Percentiles rank a stretch among this genome's conserved stretches.
These are phyloP conservation scores for Xylaria sp. DNA, from an alignment of 495 filamentous ascomycete genomes.

Conservation along the genomic window DNA sequence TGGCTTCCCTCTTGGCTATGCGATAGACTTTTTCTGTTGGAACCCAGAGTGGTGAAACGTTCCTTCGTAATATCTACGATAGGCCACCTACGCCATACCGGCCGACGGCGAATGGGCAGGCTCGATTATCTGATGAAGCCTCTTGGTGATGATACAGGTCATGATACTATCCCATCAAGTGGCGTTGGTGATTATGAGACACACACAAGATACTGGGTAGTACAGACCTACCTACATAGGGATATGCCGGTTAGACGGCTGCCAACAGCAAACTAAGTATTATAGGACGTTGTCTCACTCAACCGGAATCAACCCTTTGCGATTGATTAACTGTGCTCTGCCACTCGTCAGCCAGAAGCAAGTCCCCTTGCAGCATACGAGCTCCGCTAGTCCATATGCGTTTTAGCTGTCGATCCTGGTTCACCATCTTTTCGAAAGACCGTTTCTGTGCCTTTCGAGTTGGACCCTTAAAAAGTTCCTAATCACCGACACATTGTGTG, in stretches of 20 bases:
- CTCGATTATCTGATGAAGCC: background rate
- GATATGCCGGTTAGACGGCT: background rate
- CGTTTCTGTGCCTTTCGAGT: background rate
- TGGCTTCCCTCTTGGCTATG: constrained; percentile 14
- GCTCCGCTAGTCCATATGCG: constrained; percentile 20
- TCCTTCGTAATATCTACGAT: background rate
- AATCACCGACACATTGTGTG: background rate
- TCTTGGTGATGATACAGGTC: background rate
- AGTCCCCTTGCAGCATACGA: constrained; percentile 26
- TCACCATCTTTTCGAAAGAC: background rate
- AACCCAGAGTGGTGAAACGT: constrained; percentile 14
- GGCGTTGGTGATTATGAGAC: background rate
- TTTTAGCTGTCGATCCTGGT: constrained; percentile 22
- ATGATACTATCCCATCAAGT: background rate
- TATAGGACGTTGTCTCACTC: background rate
- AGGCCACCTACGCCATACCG: background rate
- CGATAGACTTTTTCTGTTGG: background rate
- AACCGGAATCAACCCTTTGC: background rate
- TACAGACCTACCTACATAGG: background rate
- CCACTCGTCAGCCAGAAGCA: background rate
- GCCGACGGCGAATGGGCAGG: background rate
- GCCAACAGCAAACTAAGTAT: background rate
- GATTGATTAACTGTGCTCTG: background rate
- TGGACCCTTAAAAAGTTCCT: constrained; percentile 19
- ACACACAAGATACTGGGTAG: background rate